Evolutionary conservation across 371 early-diverging fungal species (phyloP).

Genomic region (Lichtheimia ornata): DNA sequence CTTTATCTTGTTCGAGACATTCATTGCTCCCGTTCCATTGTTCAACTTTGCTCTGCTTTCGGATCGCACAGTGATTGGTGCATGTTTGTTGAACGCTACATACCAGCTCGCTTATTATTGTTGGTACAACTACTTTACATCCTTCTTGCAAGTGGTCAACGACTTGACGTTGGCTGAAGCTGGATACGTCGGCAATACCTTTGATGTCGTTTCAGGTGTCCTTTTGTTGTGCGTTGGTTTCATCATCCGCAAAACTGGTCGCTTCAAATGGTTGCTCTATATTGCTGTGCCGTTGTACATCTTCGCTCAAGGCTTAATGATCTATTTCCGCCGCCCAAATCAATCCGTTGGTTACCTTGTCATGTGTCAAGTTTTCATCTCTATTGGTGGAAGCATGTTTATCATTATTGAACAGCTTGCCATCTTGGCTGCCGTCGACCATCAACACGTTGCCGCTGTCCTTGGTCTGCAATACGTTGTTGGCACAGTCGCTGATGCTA

Average conservation of each 20-base stretch:
- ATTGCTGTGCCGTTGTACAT: conserved; percentile 20
- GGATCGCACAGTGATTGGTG: conserved; percentile 19
- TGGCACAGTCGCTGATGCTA: conserved; percentile 17
- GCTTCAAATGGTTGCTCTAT: conserved; percentile 19
- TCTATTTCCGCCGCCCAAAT: conserved; percentile 24
- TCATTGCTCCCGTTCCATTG: conserved; percentile 12
- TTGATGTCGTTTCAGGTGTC: conserved; percentile 19
- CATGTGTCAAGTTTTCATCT: conserved; percentile 22
- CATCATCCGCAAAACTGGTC: conserved; percentile 16
- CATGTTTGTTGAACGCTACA: conserved; percentile 19
- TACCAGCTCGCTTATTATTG: conserved; percentile 21
- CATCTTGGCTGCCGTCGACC: conserved; percentile 23
- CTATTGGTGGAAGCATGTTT: conserved; percentile 23
- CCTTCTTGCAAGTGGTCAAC: conserved; percentile 20
- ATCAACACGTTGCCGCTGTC: conserved; percentile 19
- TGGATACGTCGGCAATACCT: conserved; percentile 19
- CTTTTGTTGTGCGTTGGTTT: conserved; percentile 17
- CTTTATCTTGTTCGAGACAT: conserved; percentile 11
- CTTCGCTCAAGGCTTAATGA: conserved; percentile 23
- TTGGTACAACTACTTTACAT: conserved; percentile 17
- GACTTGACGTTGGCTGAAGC: conserved; percentile 13
- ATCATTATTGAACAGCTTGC: conserved; percentile 20
- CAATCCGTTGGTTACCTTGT: conserved; percentile 22
- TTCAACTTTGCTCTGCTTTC: conserved; percentile 10
- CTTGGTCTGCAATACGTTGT: conserved; percentile 19